A percentile compares a stretch with the other conserved stretches of the same genome.
These are phyloP conservation scores for Eustoma russellianum DNA, from an alignment of 257 asterid species.

Conservation along the genomic window DNA sequence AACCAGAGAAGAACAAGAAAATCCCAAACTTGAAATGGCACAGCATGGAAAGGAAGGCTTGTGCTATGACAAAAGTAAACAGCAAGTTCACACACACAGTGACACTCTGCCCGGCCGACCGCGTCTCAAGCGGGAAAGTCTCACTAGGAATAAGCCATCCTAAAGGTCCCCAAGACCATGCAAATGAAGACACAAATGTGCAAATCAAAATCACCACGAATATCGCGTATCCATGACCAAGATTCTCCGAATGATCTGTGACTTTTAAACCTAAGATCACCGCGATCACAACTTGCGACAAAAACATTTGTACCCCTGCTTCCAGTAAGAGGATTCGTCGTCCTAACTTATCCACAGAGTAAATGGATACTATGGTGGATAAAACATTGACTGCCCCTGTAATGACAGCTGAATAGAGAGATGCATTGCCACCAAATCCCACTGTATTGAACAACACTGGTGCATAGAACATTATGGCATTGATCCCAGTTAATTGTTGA, in stretches of 20 bases:
- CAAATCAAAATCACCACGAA: conserved; percentile 68
- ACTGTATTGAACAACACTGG: conserved; percentile 69
- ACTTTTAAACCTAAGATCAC: conserved; percentile 54
- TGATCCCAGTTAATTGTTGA: conserved; percentile 85
- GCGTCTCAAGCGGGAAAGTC: conserved; percentile 71
- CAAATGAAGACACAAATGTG: conserved; percentile 64
- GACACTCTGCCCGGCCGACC: conserved; percentile 84
- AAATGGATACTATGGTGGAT: conserved; percentile 70
- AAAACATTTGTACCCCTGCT: conserved; percentile 81
- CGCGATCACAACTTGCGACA: conserved; percentile 59
- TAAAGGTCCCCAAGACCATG: conserved; percentile 98
- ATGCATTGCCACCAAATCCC: conserved; percentile 63
- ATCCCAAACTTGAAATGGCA: conserved; percentile 83
- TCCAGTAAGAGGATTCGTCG: conserved; percentile 53
- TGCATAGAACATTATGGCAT: conserved; percentile 89
- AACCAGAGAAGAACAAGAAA: conserved; percentile 69
- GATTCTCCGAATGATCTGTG: conserved; percentile 43
- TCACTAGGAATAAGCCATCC: conserved; percentile 96
- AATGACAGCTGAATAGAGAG: conserved; percentile 75
- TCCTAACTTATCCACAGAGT: conserved; percentile 75
- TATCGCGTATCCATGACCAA: conserved; percentile 47
- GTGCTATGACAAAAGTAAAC: conserved; percentile 83
- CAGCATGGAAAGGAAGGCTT: conserved; percentile 76
- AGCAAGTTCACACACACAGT: conserved; percentile 70
- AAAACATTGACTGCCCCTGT: conserved; percentile 76